Percentiles rank a stretch among this genome's conserved stretches.
These are phyloP conservation scores for Planoprotostelium fungivorum DNA, from an alignment of 78 protist species.

Conservation along the genomic window DNA sequence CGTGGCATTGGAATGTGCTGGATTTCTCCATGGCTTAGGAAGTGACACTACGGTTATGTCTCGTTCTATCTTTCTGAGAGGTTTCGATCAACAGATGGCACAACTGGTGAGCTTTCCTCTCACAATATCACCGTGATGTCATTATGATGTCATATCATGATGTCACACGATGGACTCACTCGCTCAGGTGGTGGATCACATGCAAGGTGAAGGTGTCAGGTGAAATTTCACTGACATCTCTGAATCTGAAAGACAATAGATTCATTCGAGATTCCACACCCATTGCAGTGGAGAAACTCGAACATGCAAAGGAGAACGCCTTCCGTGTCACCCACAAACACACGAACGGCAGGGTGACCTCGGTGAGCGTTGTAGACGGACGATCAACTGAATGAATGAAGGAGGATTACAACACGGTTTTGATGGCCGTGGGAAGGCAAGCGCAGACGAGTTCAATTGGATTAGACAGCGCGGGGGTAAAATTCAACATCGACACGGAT, in stretches of 20 bases:
- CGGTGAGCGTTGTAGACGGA: background rate
- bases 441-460: conserved; percentile 54
- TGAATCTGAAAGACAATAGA: conserved; percentile 57
- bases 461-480: conserved; percentile 66
- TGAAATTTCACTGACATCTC: background rate
- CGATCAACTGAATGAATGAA: background rate
- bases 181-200: background rate
- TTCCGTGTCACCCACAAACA: background rate
- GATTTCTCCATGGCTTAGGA: conserved; percentile 81
- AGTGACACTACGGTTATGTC: conserved; percentile 28
- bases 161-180: too few species aligned
- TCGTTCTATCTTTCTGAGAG: conserved; percentile 42
- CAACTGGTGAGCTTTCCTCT: conserved; percentile 18
- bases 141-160: too few species aligned
- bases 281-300: background rate
- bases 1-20: conserved; percentile 95
- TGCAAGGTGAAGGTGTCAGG: background rate
- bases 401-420: conserved; percentile 83
- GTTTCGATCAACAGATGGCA: conserved; percentile 88
- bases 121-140: background rate
- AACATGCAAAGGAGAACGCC: background rate
- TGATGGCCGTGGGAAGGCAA: conserved; percentile 88
- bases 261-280: conserved; percentile 52
- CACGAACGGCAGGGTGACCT: background rate
- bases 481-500: background rate